A percentile compares a stretch with the other conserved stretches of the same genome.
phyloP scores from a whole-genome alignment of 2,329 filamentous ascomycete species.

The Claviceps purpurea region DNA sequence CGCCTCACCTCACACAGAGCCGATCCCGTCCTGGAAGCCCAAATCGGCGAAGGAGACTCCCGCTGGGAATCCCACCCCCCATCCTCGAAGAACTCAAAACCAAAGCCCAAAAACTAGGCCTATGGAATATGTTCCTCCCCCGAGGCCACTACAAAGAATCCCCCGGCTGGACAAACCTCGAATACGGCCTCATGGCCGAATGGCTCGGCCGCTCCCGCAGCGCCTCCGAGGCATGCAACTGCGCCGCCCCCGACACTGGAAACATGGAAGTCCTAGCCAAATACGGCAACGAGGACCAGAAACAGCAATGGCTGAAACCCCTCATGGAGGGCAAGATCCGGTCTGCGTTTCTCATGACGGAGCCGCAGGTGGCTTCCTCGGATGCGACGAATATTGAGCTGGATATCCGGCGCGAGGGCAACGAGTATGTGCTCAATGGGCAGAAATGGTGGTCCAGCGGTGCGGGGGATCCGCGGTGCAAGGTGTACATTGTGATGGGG shows the following conservation, averaged over 20 bases:
- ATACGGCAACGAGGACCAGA: conserved; percentile 77
- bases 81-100: conserved; percentile 83
- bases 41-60: conserved; percentile 60
- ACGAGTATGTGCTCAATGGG: conserved; percentile 85
- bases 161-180: conserved; percentile 85
- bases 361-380: conserved; percentile 74
- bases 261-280: conserved; percentile 94
- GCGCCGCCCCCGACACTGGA: conserved; percentile 79
- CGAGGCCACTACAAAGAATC: conserved; percentile 93
- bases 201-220: conserved; percentile 74
- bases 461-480: conserved; percentile 82
- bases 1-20: conserved; percentile 31
- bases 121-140: conserved; percentile 98
- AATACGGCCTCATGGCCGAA: conserved; percentile 97
- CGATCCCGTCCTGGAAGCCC: conserved; percentile 67
- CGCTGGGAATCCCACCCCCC: conserved; percentile 71
- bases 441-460: conserved; percentile 99
- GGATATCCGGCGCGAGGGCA: conserved; percentile 66
- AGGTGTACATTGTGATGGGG: conserved; percentile 93
- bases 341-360: conserved; percentile 88
- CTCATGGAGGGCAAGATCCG: conserved; percentile 75
- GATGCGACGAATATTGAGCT: conserved; percentile 91
- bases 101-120: conserved; percentile 66
- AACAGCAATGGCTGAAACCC: conserved; percentile 69
- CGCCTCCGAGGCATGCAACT: conserved; percentile 81